These are phyloP conservation scores for Scutellaria minor DNA, from an alignment of 257 asterid species.

Conservation along the genomic window DNA sequence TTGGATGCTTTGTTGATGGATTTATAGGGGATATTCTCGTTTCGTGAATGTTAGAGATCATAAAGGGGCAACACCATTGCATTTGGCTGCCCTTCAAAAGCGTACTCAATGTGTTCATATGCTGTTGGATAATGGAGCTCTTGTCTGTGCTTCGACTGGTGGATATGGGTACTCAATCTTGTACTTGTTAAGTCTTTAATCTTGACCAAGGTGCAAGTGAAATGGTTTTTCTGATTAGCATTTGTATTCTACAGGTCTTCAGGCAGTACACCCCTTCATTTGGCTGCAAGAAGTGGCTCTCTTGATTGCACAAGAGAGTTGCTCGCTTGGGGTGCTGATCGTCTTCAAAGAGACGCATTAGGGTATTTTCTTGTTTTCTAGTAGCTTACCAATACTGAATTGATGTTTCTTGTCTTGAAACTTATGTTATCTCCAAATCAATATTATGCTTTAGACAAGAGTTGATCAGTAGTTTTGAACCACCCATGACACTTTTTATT, in stretches of 20 bases:
- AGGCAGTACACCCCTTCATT: slow-evolving; percentile 93
- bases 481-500: too few species aligned
- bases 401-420: neutral
- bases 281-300: slow-evolving; percentile 97
- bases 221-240: neutral
- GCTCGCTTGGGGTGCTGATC: slow-evolving; percentile 95
- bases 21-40: slow-evolving; percentile 79
- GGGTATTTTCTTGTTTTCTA: slow-evolving; percentile 52
- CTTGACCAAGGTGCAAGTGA: neutral
- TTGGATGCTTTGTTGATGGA: neutral
- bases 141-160: slow-evolving; percentile 82
- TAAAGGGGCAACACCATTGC: slow-evolving; percentile 91
- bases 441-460: too few species aligned
- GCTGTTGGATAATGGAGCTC: slow-evolving; percentile 77
- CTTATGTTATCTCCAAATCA: too few species aligned
- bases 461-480: too few species aligned
- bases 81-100: slow-evolving; percentile 74
- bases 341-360: slow-evolving; percentile 73
- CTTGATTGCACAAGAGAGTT: slow-evolving; percentile 80
- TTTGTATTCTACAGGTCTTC: slow-evolving; percentile 51
- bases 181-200: neutral
- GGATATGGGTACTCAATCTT: slow-evolving; percentile 68
- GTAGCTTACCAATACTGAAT: neutral
- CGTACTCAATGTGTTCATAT: slow-evolving; percentile 64
- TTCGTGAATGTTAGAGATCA: slow-evolving; percentile 86